phyloP scores from a whole-genome alignment of 106 monocot species.

The Cymbidium sinense region DNA sequence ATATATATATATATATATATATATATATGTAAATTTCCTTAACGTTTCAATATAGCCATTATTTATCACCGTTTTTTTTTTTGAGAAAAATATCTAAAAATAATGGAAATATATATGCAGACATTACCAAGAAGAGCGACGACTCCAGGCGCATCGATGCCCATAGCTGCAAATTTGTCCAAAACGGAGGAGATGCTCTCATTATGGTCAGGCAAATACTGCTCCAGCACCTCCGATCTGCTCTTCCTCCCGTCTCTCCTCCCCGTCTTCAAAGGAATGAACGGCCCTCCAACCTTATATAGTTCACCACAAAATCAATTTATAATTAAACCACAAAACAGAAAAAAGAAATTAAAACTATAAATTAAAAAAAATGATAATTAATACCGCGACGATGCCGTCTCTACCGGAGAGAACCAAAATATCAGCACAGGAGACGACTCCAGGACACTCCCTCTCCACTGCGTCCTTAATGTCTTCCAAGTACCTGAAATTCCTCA shows the following conservation, averaged over 20 bases:
- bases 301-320: neutral
- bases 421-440: conserved; percentile 68
- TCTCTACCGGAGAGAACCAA: conserved; percentile 67
- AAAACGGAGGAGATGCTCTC: conserved; percentile 58
- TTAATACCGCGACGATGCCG: conserved; percentile 43
- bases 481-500: conserved; percentile 80
- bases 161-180: conserved; percentile 63
- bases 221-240: conserved; percentile 47
- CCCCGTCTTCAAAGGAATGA: conserved; percentile 75
- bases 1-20: too few relatives aligned
- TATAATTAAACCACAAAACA: neutral
- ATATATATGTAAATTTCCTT: too few relatives aligned
- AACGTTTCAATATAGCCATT: too few relatives aligned
- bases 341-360: neutral
- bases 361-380: neutral
- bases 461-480: conserved; percentile 77
- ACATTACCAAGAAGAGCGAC: conserved; percentile 67
- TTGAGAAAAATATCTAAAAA: too few relatives aligned
- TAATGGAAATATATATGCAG: too few relatives aligned
- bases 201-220: conserved; percentile 75
- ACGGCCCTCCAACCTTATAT: conserved; percentile 54
- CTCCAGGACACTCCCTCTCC: conserved; percentile 79
- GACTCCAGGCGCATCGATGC: conserved; percentile 58
- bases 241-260: conserved; percentile 68
- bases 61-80: too few relatives aligned